phyloP scores from a whole-genome alignment of 192 early-diverging fungal species.

The Spizellomyces sp. region DNA sequence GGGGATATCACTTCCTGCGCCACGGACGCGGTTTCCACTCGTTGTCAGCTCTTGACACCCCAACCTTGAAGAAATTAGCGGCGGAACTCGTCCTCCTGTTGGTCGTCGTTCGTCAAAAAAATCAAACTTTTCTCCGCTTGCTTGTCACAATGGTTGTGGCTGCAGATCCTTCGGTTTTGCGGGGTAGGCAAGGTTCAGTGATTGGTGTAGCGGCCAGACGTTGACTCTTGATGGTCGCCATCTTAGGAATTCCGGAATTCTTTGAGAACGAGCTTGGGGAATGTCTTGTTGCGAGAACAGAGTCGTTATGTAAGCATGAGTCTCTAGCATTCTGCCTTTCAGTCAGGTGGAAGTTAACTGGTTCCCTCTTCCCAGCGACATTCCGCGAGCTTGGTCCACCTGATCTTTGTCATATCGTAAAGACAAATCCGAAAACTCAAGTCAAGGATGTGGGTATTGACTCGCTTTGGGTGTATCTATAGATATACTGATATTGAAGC shows the following conservation, averaged over 20 bases:
- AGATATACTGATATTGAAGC: not conserved
- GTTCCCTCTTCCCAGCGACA: constrained; percentile 31
- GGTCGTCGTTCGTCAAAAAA: not conserved
- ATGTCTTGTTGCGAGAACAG: constrained; percentile 81
- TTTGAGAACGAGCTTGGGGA: constrained; percentile 94
- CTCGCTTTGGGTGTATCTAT: too few relatives aligned
- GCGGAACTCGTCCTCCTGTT: not conserved
- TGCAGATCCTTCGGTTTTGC: constrained; percentile 45
- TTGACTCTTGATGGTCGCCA: not conserved
- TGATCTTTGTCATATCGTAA: constrained; percentile 95
- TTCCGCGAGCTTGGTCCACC: constrained; percentile 93
- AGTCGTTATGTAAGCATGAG: constrained; percentile 76
- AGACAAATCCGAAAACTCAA: constrained; percentile 80
- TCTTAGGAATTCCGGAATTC: constrained; percentile 83
- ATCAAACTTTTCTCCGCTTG: not conserved
- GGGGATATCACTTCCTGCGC: too few relatives aligned
- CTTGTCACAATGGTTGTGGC: constrained; percentile 32
- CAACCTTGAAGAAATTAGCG: not conserved
- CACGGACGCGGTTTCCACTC: not conserved
- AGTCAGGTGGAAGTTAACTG: not conserved
- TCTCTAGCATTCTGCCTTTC: constrained; percentile 1
- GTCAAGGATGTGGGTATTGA: constrained; percentile 68
- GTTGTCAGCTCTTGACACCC: not conserved
- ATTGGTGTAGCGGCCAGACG: not conserved
- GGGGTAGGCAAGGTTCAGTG: constrained; percentile 21